Evolutionary conservation across 805 yeast species (phyloP), one percentile per base, ranked within the genome.

Genomic region (Saccharomycopsis fibuligera): DNA sequence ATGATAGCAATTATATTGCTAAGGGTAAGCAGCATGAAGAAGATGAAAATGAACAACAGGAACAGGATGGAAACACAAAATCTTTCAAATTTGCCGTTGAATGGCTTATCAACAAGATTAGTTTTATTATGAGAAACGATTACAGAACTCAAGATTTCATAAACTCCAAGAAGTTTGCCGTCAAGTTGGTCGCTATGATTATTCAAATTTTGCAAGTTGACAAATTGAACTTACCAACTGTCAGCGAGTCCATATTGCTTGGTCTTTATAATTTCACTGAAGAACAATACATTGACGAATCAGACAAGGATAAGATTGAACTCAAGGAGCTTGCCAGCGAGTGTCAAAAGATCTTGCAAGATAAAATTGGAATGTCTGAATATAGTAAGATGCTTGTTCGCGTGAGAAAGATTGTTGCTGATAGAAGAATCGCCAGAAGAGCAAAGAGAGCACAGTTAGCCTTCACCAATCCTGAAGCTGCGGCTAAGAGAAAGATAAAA

Each of bases 361-460:
- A 68, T 16, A 84, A 81, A 57, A 60, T 91, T 42, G 93, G 96
- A 8, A 76, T 81, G 6, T 73, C 89, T 0, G 80, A 73, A 23
- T 91, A 83, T 60, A 75, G 86, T 10, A 62, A 68, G 19, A 65
- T 77, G 1, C 83, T 81, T 59, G 68, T 85, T 1, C 68, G 68
- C 40, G 93, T 88, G n/a, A 78, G 79, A 60, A 78, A 74, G 54
- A 58, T 59, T 16, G 82, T 90, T 22, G 66, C 64, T 25, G 68
- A 69, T 31, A 77, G 87, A 63, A 76, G 97, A 59, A 74, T 75
- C 50, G 95, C 87, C 43, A 78, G 97, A 65, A 79, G 74, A 60
- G 75, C 85, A 0, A 83, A 81, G 60, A 73, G 89, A 49, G 84
- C 95, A 0, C 81, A 84, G 50, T 67, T 87, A 61, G 84, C 88